Percentiles rank a stretch among this genome's conserved stretches.
These are phyloP conservation scores for Aspergillus cavernicola DNA, from an alignment of 495 filamentous ascomycete genomes.

Conservation along the genomic window DNA sequence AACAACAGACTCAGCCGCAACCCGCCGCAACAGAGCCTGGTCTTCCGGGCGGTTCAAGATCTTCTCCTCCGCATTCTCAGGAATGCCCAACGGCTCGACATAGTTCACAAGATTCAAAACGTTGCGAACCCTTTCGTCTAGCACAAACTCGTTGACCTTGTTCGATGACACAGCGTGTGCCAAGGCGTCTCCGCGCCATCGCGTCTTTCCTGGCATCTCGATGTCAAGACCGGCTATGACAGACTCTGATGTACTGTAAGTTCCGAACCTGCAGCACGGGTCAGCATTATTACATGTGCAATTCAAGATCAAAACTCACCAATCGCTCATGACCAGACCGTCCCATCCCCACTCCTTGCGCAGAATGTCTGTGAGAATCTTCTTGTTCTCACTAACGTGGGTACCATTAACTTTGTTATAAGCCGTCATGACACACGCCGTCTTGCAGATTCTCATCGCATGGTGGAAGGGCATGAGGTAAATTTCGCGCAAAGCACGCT, in stretches of 20 bases:
- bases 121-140: conserved; percentile 61
- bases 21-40: conserved; percentile 59
- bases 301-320: conserved; percentile 40
- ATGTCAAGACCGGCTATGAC: conserved; percentile 67
- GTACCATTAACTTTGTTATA: conserved; percentile 74
- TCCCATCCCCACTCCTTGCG: conserved; percentile 70
- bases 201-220: conserved; percentile 70
- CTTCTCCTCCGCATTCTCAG: conserved; percentile 55
- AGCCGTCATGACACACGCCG: conserved; percentile 68
- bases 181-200: conserved; percentile 59
- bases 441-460: conserved; percentile 59
- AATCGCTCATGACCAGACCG: conserved; percentile 68
- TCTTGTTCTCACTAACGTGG: conserved; percentile 64
- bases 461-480: conserved; percentile 73
- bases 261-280: conserved; percentile 46
- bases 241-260: conserved; percentile 64
- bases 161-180: conserved; percentile 56
- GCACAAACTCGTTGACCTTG: conserved; percentile 53
- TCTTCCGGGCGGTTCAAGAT: conserved; percentile 64
- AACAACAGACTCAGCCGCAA: conserved; percentile 69
- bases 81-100: conserved; percentile 57
- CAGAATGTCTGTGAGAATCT: conserved; percentile 59
- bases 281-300: neutral
- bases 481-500: conserved; percentile 71
- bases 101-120: conserved; percentile 63